These are phyloP conservation scores for Sporormia fimetaria DNA, from an alignment of 495 filamentous ascomycete species.

Conservation along the genomic window DNA sequence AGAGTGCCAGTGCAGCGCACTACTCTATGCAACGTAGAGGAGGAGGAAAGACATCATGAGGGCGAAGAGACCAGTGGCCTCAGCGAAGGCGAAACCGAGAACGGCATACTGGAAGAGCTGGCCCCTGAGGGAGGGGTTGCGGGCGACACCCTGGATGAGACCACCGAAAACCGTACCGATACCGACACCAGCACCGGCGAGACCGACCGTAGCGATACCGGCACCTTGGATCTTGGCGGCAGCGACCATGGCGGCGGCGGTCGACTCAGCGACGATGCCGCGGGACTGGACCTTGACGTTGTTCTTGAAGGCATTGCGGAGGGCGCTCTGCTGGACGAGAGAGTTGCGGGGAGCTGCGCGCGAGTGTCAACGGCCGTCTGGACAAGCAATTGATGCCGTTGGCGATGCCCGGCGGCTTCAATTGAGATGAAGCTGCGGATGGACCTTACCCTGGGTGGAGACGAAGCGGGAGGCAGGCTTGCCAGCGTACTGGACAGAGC, in stretches of 20 bases:
- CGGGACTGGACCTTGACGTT: constrained; percentile 25
- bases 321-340: constrained; percentile 21
- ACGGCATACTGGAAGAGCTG: constrained; percentile 91
- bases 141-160: constrained; percentile 71
- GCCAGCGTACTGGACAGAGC: constrained; percentile 20
- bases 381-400: background rate
- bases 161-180: constrained; percentile 85
- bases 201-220: constrained; percentile 77
- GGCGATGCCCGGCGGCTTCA: background rate
- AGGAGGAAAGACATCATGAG: constrained; percentile 63
- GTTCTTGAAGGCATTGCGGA: constrained; percentile 26
- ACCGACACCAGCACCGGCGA: constrained; percentile 85
- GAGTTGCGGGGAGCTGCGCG: constrained; percentile 14
- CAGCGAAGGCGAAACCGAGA: constrained; percentile 87
- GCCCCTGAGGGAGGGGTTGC: constrained; percentile 80
- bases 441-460: constrained; percentile 21
- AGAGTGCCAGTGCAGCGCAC: constrained; percentile 10
- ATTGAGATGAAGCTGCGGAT: constrained; percentile 10
- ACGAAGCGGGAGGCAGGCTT: constrained; percentile 18
- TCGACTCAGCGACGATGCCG: constrained; percentile 28
- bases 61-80: constrained; percentile 87
- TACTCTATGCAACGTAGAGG: constrained; percentile 25
- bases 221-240: constrained; percentile 82
- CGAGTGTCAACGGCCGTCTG: constrained; percentile 12
- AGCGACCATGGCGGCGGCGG: constrained; percentile 57